These are phyloP conservation scores for Pythium periplocum DNA, from an alignment of 352 stramenopile genomes.

Conservation along the genomic window DNA sequence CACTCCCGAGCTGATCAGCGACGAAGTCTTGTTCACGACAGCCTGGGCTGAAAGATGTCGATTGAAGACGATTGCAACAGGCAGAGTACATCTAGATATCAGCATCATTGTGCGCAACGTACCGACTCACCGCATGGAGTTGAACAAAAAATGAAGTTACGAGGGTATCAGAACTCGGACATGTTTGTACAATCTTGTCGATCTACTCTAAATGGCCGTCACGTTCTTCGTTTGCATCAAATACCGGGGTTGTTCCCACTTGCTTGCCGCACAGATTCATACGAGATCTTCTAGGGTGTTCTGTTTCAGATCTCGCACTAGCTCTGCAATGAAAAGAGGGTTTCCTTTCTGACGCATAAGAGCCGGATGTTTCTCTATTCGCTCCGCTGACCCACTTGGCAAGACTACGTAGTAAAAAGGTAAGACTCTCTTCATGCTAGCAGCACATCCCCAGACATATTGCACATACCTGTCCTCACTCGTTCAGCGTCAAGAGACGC, in stretches of 20 bases:
- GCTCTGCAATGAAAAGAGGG: slow-evolving; percentile 17
- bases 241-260: too few species aligned
- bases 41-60: slow-evolving; percentile 58
- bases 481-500: slow-evolving; percentile 28
- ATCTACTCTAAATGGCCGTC: too few species aligned
- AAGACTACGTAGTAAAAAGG: slow-evolving; percentile 13
- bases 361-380: slow-evolving; percentile 22
- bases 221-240: too few species aligned
- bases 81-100: slow-evolving; percentile 41
- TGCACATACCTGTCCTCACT: slow-evolving; percentile 33
- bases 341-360: slow-evolving; percentile 28
- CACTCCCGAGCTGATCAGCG: slow-evolving; percentile 46
- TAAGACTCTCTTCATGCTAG: background rate
- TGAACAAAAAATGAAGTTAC: too few species aligned
- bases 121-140: too few species aligned
- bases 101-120: slow-evolving; percentile 54
- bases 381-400: slow-evolving; percentile 9
- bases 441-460: too few species aligned
- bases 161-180: too few species aligned
- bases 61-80: slow-evolving; percentile 56
- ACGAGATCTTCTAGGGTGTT: too few species aligned
- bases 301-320: too few species aligned
- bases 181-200: too few species aligned
- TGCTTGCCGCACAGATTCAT: too few species aligned
- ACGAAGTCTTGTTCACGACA: slow-evolving; percentile 52